Base-by-base conservation (phyloP, 495 filamentous ascomycete species). In the Aspergillus cristatus region DNA sequence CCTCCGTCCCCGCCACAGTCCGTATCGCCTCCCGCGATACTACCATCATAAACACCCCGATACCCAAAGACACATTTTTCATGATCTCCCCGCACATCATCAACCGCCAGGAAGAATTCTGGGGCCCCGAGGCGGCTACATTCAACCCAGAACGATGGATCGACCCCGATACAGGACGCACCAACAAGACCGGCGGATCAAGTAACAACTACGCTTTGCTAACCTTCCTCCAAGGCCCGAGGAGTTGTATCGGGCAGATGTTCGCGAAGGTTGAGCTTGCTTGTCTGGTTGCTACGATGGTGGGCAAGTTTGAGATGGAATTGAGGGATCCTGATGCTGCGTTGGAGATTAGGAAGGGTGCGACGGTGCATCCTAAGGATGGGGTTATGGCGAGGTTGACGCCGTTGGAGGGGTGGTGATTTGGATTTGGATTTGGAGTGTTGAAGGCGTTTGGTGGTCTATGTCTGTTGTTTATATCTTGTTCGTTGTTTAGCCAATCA, bases 231-330 rank as follows among this genome's bases (percentile, higher is more conserved):
- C 76, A 86, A 42, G 88, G 88, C 0, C 86, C 87, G 2, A 66
- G 86, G 13, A 74, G 79, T 25, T 95, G 87, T 49, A 87, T 95
- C 29, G 87, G 87, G 14, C 68, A 76, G 56, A 68, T 69, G 2
- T 98, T 98, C 61, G 83, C 88, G 0, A 82, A 78, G 58, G 68
- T 77, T 0, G 91, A 96, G 67, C 84, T 93, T 55, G 84, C 82
- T 6, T 86, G 78, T 50, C 59, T 95, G 46, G 42, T 98, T 34
- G 89, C 86, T 35, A 71, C 74, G 3, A 70, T 79, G 61, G 76
- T 90, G 14, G 86, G 86, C 11, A 67, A 72, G 28, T 93, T 72
- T 15, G 67, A 79, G 46, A 75, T 86, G 47, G 70, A 75, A 57
- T 45, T 85, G 25, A 55, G 71, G 31, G 69, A 84, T 44, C 65